Evolutionary conservation across 257 asterid genomes (phyloP).

Genomic region (Nicotiana tabacum): DNA sequence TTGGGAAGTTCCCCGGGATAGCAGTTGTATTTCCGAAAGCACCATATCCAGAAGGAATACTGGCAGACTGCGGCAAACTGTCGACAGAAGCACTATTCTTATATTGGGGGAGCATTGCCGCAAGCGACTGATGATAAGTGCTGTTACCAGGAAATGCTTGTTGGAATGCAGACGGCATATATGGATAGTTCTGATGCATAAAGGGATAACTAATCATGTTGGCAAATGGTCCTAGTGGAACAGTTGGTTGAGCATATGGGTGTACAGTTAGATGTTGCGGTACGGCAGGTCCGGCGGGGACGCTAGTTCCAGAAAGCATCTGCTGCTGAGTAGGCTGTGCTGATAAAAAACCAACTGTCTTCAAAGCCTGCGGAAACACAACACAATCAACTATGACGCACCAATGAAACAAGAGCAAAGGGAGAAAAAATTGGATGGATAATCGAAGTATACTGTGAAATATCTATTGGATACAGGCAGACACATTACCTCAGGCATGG

Average conservation of each 20-base stretch:
- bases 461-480: neutral
- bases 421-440: neutral
- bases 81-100: constrained; percentile 51
- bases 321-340: constrained; percentile 57
- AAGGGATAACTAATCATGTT: constrained; percentile 69
- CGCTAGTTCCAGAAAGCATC: constrained; percentile 45
- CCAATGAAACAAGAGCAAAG: neutral
- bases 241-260: constrained; percentile 65
- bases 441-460: neutral
- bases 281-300: constrained; percentile 56
- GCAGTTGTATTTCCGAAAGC: constrained; percentile 42
- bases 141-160: constrained; percentile 59
- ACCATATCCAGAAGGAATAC: constrained; percentile 65
- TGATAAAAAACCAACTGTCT: constrained; percentile 31
- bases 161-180: constrained; percentile 75
- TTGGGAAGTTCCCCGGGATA: constrained; percentile 59
- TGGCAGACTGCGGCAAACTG: constrained; percentile 75
- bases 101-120: constrained; percentile 63
- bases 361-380: constrained; percentile 3
- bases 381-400: constrained; percentile 8
- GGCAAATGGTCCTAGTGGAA: constrained; percentile 56
- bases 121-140: constrained; percentile 62
- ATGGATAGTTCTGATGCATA: constrained; percentile 65
- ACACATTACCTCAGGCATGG: constrained; percentile 62
- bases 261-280: constrained; percentile 69